These are phyloP conservation scores for Fusarium sp. DNA, from an alignment of 2,329 filamentous ascomycete genomes.

Conservation along the genomic window DNA sequence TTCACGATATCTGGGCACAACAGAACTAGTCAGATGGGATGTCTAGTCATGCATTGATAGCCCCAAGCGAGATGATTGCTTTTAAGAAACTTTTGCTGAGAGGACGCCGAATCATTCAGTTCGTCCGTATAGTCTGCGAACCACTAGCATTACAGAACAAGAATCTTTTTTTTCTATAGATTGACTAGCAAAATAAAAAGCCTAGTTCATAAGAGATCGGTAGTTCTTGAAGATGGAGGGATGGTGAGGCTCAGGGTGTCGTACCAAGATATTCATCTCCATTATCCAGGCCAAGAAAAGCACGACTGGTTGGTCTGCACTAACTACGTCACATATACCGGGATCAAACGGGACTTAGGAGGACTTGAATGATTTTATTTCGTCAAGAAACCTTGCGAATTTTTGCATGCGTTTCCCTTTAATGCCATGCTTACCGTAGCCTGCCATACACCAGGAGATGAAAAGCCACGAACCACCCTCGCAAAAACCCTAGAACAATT, in stretches of 20 bases:
- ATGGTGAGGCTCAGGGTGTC: neutral
- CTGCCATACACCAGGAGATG: constrained; percentile 54
- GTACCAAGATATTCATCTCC: neutral
- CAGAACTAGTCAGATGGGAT: constrained; percentile 5
- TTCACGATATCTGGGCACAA: constrained; percentile 17
- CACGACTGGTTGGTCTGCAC: neutral
- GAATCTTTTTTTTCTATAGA: neutral
- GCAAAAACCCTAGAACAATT: constrained; percentile 48
- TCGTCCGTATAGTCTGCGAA: neutral
- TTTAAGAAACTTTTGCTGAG: neutral
- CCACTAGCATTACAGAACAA: neutral
- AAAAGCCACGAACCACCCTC: constrained; percentile 54
- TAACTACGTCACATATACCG: constrained; percentile 7
- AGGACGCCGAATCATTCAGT: neutral
- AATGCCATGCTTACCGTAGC: constrained; percentile 55
- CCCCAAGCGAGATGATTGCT: neutral
- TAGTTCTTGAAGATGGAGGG: neutral
- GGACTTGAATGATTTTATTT: constrained; percentile 52
- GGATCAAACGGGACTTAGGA: constrained; percentile 28
- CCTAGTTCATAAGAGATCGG: neutral
- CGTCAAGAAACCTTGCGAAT: constrained; percentile 52
- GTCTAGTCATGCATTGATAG: neutral
- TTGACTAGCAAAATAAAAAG: neutral
- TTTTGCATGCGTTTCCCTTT: constrained; percentile 53
- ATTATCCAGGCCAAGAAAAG: neutral